phyloP scores from a whole-genome alignment of 2,329 filamentous ascomycete species.

The Apiospora rasikravindrae region DNA sequence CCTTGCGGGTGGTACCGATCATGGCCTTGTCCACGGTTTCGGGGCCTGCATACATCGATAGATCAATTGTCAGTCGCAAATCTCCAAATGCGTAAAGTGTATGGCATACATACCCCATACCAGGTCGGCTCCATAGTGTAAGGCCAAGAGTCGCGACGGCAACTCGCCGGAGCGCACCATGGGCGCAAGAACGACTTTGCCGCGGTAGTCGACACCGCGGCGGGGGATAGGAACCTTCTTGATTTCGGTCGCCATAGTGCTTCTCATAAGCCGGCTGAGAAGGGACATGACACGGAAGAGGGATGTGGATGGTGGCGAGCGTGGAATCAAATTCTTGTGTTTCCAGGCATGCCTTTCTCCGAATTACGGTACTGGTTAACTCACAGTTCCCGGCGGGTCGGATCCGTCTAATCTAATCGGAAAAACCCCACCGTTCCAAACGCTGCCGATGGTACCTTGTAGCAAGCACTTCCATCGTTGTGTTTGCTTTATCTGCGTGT shows the following conservation, averaged over 20 bases:
- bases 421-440: not conserved
- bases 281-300: conserved; percentile 26
- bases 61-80: not conserved
- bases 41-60: conserved; percentile 63
- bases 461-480: not conserved
- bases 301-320: not conserved
- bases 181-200: conserved; percentile 91
- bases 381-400: conserved; percentile 4
- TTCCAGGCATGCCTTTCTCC: not conserved
- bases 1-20: conserved; percentile 80
- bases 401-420: conserved; percentile 6
- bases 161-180: conserved; percentile 99
- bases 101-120: conserved; percentile 76
- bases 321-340: not conserved
- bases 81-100: not conserved
- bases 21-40: conserved; percentile 93
- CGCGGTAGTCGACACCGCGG: conserved; percentile 90
- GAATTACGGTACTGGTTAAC: not conserved
- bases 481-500: not conserved
- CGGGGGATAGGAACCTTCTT: conserved; percentile 83
- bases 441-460: not conserved
- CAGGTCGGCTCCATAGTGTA: conserved; percentile 94
- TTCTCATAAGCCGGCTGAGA: conserved; percentile 40
- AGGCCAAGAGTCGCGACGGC: conserved; percentile 83
- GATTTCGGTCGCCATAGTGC: conserved; percentile 62